Conservation (phyloP, 371 early-diverging fungal genomes). For the Mucor irregularis region DNA sequence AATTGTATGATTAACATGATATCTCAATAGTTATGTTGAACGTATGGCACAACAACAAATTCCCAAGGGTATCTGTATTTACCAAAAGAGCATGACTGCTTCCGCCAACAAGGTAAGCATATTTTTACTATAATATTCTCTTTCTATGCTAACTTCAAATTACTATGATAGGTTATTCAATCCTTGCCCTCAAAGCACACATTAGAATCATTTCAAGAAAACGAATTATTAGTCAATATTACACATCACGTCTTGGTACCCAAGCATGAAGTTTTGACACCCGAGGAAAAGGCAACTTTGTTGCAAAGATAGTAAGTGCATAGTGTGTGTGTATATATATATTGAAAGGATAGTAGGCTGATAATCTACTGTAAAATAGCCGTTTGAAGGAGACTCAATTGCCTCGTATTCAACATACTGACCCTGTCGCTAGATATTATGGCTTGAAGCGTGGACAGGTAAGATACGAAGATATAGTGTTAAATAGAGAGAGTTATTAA, state of each 20-base stretch:
- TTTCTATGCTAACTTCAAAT: too few species aligned
- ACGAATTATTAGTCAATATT: conserved; percentile 97
- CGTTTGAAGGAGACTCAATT: conserved; percentile 96
- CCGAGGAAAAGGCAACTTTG: conserved; percentile 92
- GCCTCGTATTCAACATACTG: conserved; percentile 90
- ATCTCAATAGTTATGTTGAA: conserved; percentile 65
- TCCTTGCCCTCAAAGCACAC: conserved; percentile 75
- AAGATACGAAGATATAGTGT: conserved; percentile 3
- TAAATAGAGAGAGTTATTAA: neutral
- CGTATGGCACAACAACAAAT: conserved; percentile 86
- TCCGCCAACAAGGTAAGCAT: conserved; percentile 82
- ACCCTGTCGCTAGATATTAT: conserved; percentile 97
- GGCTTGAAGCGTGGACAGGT: conserved; percentile 95
- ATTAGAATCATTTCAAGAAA: conserved; percentile 93
- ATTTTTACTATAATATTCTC: too few species aligned
- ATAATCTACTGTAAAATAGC: conserved; percentile 33
- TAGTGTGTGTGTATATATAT: neutral
- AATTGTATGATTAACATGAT: neutral
- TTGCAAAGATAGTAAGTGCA: conserved; percentile 88
- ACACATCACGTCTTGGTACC: conserved; percentile 98
- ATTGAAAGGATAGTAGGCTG: neutral
- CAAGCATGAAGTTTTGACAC: conserved; percentile 87
- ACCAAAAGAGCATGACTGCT: conserved; percentile 81
- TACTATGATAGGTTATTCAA: conserved; percentile 69
- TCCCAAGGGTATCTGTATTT: conserved; percentile 84